Conservation (phyloP, 345 rosid genomes). For the Clarkia xantiana region DNA sequence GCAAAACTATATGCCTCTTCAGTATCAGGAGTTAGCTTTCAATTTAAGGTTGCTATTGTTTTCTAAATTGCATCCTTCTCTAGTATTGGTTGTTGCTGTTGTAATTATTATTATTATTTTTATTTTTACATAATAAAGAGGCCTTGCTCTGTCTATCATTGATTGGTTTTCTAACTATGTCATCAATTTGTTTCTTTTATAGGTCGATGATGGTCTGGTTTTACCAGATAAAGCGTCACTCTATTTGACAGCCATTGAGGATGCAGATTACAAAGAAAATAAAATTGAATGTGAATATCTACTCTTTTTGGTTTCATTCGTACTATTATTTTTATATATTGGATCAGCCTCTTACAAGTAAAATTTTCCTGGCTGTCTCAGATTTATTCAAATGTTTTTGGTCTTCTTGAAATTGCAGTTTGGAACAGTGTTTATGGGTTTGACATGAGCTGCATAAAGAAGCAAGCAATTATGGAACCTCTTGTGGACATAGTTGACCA, state of each 20-base stretch:
- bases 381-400: neutral
- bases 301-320: neutral
- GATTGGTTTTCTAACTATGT: too few relatives aligned
- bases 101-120: too few relatives aligned
- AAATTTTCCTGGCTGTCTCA: too few relatives aligned
- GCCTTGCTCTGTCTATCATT: too few relatives aligned
- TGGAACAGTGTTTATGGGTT: conserved; percentile 93
- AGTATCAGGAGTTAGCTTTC: too few relatives aligned
- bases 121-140: too few relatives aligned
- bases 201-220: conserved; percentile 73
- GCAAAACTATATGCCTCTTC: too few relatives aligned
- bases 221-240: conserved; percentile 92
- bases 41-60: too few relatives aligned
- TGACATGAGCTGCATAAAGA: conserved; percentile 97
- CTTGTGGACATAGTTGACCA: conserved; percentile 92
- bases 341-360: too few relatives aligned
- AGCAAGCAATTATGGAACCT: conserved; percentile 90
- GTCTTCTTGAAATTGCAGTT: conserved; percentile 27
- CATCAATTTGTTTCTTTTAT: conserved; percentile 1
- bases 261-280: conserved; percentile 89
- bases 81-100: too few relatives aligned
- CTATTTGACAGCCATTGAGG: conserved; percentile 82
- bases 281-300: conserved; percentile 80
- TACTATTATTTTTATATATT: too few relatives aligned
- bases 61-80: too few relatives aligned